These are phyloP conservation scores for Penicillium cosmopolitanum DNA, from an alignment of 495 filamentous ascomycete genomes.

Conservation along the genomic window DNA sequence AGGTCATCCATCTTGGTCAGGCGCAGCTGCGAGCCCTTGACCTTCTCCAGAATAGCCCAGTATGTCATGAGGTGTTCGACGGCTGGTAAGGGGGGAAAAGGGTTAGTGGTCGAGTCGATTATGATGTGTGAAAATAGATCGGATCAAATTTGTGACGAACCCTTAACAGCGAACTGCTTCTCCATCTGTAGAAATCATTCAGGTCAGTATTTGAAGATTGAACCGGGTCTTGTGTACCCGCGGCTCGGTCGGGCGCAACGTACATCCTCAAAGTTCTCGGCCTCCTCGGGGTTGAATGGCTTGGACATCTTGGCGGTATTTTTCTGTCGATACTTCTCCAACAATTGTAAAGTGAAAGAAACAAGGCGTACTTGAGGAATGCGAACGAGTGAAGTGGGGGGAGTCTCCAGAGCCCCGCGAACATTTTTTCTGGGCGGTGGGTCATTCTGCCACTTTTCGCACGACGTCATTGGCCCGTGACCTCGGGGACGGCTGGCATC, in stretches of 20 bases:
- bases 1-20: slow-evolving; percentile 94
- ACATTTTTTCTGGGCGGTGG: slow-evolving; percentile 44
- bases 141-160: slow-evolving; percentile 43
- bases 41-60: slow-evolving; percentile 91
- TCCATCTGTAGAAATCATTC: slow-evolving; percentile 69
- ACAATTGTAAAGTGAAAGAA: neutral
- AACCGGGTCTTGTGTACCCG: neutral
- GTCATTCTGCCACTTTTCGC: slow-evolving; percentile 28
- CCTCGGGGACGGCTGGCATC: neutral
- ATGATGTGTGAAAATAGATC: neutral
- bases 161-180: slow-evolving; percentile 99
- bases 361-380: neutral
- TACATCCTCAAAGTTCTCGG: slow-evolving; percentile 80
- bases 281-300: slow-evolving; percentile 67
- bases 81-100: slow-evolving; percentile 37
- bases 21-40: slow-evolving; percentile 80
- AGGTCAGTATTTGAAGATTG: slow-evolving; percentile 27
- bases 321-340: neutral
- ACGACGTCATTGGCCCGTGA: slow-evolving; percentile 31
- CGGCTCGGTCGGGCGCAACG: slow-evolving; percentile 21
- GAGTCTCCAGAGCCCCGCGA: slow-evolving; percentile 32
- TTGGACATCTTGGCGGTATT: slow-evolving; percentile 46
- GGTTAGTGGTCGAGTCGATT: neutral
- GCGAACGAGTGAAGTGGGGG: slow-evolving; percentile 16
- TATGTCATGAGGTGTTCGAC: slow-evolving; percentile 97